These are phyloP conservation scores for Erodium texanum DNA, from an alignment of 441 rosid species.

Conservation along the genomic window DNA sequence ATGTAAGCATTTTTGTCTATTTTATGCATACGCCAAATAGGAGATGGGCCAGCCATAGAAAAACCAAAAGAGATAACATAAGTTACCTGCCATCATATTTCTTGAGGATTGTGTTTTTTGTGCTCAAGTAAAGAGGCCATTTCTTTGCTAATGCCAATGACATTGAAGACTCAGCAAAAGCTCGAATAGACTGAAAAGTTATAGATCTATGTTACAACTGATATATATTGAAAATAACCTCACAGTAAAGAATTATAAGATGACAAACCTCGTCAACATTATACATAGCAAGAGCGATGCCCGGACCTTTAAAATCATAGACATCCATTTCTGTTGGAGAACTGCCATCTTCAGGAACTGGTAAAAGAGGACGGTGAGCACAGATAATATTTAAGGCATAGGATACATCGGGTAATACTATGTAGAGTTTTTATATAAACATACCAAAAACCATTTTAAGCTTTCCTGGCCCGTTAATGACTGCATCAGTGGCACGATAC, in stretches of 20 bases:
- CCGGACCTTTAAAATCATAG: conserved; percentile 81
- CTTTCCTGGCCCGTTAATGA: conserved; percentile 78
- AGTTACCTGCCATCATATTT: conserved; percentile 89
- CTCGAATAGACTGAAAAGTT: conserved; percentile 60
- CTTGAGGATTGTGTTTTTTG: conserved; percentile 89
- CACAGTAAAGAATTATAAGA: neutral
- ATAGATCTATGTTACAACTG: neutral
- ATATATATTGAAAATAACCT: neutral
- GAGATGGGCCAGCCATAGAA: too few relatives aligned
- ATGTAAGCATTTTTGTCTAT: conserved; percentile 15
- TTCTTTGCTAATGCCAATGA: conserved; percentile 65
- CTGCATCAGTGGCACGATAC: conserved; percentile 73
- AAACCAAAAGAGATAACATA: conserved; percentile 18
- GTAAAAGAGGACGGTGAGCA: conserved; percentile 12
- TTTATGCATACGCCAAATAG: too few relatives aligned
- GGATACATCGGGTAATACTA: conserved; percentile 4
- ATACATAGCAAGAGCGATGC: conserved; percentile 92
- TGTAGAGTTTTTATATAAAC: conserved; percentile 24
- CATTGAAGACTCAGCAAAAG: conserved; percentile 93
- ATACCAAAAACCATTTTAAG: conserved; percentile 85
- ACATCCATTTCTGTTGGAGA: conserved; percentile 58
- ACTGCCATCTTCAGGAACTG: conserved; percentile 67
- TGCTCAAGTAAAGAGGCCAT: conserved; percentile 93
- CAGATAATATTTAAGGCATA: conserved; percentile 3
- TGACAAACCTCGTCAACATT: conserved; percentile 77